Percentiles rank a stretch among this genome's conserved stretches.
Conservation (phyloP, 164 flowering plant species). For the Pachysandra terminalis region DNA sequence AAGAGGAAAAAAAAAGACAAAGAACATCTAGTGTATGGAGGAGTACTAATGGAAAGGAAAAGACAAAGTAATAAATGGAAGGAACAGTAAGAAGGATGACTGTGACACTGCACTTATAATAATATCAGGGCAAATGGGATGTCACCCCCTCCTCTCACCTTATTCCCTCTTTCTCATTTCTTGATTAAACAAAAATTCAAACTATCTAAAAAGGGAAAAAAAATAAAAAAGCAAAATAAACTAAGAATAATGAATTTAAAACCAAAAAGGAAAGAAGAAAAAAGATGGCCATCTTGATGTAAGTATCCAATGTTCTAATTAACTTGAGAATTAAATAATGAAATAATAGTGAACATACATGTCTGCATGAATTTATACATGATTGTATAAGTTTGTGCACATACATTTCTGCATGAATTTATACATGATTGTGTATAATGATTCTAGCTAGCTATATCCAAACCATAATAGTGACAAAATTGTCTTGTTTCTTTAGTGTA, state of each 20-base stretch:
- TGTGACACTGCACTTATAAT: conserved; percentile 50
- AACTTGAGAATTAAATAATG: no score
- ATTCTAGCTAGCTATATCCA: no score
- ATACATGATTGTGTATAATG: not conserved
- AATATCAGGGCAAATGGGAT: conserved; percentile 27
- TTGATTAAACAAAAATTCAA: conserved; percentile 9
- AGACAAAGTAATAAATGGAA: conserved; percentile 40
- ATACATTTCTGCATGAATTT: not conserved
- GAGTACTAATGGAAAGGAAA: conserved; percentile 36
- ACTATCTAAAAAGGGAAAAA: not conserved
- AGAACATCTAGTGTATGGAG: conserved; percentile 36
- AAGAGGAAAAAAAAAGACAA: conserved; percentile 25
- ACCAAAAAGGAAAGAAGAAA: not conserved
- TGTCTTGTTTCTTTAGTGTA: no score
- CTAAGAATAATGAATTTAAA: not conserved
- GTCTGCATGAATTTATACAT: not conserved
- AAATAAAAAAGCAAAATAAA: not conserved
- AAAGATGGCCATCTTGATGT: not conserved
- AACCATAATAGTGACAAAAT: no score
- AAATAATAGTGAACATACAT: not conserved
- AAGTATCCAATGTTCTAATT: not conserved
- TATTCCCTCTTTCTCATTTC: conserved; percentile 21
- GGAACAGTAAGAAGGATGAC: conserved; percentile 45
- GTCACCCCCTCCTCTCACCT: conserved; percentile 29
- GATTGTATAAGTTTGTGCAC: not conserved